Base-by-base conservation (phyloP, 768 basidiomycete species). In the Panaeolus papilionaceus region DNA sequence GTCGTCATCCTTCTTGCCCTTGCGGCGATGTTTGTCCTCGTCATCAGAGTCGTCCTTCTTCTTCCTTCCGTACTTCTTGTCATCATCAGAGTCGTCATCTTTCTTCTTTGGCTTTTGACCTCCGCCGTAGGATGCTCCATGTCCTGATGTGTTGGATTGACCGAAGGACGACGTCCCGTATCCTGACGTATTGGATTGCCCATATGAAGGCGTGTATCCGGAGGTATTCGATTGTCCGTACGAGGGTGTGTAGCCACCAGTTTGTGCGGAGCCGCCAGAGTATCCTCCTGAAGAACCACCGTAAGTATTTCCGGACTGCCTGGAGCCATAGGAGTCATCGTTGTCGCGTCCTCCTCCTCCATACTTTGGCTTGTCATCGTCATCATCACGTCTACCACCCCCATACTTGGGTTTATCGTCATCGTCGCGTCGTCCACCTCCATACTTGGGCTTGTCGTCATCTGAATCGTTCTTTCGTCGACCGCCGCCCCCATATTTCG, bases 161-260 rank as follows among this genome's bases (percentile, higher is more conserved):
- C 47, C 20, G 20, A 28, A 51, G 16, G 42, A 12, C 12, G 42
- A 16, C 12, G 42, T 44, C 7, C 69, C 68, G 54, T 70, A 66
- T 28, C 68, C 61, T 12, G 65, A 58, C 16, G 61, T 47, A 11
- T 68, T 70, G 14, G 65, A 14, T 47, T 62, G 67, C 18, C 69
- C 66, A 63, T 74, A 71, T 1, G 71, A 68, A 16, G 70, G 69
- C 1, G 68, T 65, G 63, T 74, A 70, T 7, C 69, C 67, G 49
- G 68, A 64, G 37, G 63, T 63, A n/a, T 38, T 38, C 16, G 62
- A 39, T 5, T 20, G 45, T 47, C 68, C 66, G 63, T 74, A 71
- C 2, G 71, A 68, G 9, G 69, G 67, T 1, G 68, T 64, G 63
- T 74, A 69, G 7, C 69, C 67, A 61, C 47, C 47, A 5, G 47